Base-by-base conservation (phyloP, 371 early-diverging fungal genomes). In the Cokeromyces recurvatus region DNA sequence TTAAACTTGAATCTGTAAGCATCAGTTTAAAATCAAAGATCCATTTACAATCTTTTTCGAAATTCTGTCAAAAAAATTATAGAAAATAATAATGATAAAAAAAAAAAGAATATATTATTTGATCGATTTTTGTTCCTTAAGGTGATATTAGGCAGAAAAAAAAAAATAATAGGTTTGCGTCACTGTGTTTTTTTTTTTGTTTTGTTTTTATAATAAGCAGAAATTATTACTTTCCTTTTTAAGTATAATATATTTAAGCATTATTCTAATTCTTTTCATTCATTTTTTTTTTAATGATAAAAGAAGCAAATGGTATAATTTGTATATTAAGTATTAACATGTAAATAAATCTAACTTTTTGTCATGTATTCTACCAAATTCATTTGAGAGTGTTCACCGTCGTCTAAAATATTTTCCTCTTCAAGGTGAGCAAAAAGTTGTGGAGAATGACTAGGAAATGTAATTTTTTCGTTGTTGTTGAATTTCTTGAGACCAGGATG, bases 1-100 rank as follows among this genome's bases (percentile, higher is more conserved):
- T 70, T 54, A 74, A 65, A 54, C 70, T 74, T 25, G 74, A 64
- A 57, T 74, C 68, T 38, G 68, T 57, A 34, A 74, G 64, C 74
- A 74, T 74, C 27, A 53, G 45, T 39, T 39, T 48, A 36, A 32
- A 8, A 31, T 38, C 31, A 58, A 46, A 46, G 27, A 20, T 41
- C 40, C 54, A 53, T 58, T 44, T 53, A 55, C 22, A 25, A 17
- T 35, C 20, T 45, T 24, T n/a, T n/a, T n/a, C n/a, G n/a, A n/a
- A 43, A 15, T 27, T 23, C 12, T 19, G 20, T 6, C 14, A 36
- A 34, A 36, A 17, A 15, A 25, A 34, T 34, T 3, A 34, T 32
- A 53, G 23, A 35, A 31, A 32, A 52, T 24, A 34, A 25, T 14
- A 27, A 42, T 25, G 32, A 27, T 27, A 39, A 6, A 23, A 39